phyloP scores from a whole-genome alignment of 1,284 basidiomycete genomes.

The Leccinum angustisporum region DNA sequence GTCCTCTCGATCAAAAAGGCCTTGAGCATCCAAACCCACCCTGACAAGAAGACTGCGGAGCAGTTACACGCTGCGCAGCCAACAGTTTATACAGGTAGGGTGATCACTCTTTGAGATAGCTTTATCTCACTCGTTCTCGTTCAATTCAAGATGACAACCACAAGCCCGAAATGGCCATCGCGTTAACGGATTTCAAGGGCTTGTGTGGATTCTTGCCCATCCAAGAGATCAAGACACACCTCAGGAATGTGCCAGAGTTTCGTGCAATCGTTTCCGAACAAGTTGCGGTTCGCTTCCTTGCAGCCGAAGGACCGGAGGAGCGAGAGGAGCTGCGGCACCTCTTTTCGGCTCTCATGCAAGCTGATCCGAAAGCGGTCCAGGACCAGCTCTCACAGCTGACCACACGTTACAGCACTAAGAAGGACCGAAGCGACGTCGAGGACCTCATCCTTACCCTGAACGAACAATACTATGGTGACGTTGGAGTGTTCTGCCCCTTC shows the following conservation, averaged over 20 bases:
- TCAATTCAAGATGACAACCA: slow-evolving; percentile 73
- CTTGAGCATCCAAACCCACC: slow-evolving; percentile 96
- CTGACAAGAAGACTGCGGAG: slow-evolving; percentile 88
- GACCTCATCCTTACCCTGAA: slow-evolving; percentile 75
- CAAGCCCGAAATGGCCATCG: slow-evolving; percentile 98
- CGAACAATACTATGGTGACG: slow-evolving; percentile 86
- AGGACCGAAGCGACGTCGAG: slow-evolving; percentile 48
- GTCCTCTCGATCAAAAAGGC: slow-evolving; percentile 93
- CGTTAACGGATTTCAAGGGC: slow-evolving; percentile 87
- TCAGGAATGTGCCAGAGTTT: slow-evolving; percentile 79
- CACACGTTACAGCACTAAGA: slow-evolving; percentile 55
- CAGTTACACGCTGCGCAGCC: slow-evolving; percentile 74
- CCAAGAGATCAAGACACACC: slow-evolving; percentile 63
- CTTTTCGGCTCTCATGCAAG: slow-evolving; percentile 85
- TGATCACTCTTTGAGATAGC: slow-evolving; percentile 2
- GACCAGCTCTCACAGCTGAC: slow-evolving; percentile 61
- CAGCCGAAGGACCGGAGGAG: slow-evolving; percentile 44
- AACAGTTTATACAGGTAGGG: slow-evolving; percentile 85
- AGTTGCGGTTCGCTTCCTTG: slow-evolving; percentile 51
- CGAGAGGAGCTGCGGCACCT: slow-evolving; percentile 52
- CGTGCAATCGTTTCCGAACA: slow-evolving; percentile 63
- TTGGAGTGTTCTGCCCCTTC: slow-evolving; percentile 94
- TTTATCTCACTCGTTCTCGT: slow-evolving; percentile 10
- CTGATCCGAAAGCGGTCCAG: slow-evolving; percentile 53
- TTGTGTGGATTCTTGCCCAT: slow-evolving; percentile 92